Percentiles rank a stretch among this genome's conserved stretches.
Conservation (phyloP, 352 stramenopile species). For the Pythium insidiosum region DNA sequence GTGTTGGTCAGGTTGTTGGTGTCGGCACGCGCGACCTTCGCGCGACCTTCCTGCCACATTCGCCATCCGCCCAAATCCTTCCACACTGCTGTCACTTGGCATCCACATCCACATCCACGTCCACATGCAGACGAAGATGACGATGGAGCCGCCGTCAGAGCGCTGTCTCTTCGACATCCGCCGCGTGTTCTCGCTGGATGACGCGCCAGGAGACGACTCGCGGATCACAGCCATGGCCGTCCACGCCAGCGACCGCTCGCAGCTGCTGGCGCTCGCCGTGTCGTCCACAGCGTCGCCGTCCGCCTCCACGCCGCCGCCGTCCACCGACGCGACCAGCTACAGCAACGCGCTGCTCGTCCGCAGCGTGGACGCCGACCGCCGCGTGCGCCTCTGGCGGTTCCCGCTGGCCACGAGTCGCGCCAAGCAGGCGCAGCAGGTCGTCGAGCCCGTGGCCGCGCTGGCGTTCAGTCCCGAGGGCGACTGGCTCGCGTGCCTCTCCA, state of each 20-base stretch:
- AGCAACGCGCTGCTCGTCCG: slow-evolving; percentile 57
- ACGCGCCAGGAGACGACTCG: background rate
- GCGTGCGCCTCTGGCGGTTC: slow-evolving; percentile 61
- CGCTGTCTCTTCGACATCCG: slow-evolving; percentile 72
- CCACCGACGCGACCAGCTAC: background rate
- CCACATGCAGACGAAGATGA: no score
- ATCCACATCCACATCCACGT: no score
- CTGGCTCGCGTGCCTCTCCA: slow-evolving; percentile 73
- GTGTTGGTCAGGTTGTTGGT: no score
- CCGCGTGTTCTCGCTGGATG: slow-evolving; percentile 38
- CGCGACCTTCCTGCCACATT: slow-evolving; percentile 10
- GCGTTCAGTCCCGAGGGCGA: slow-evolving; percentile 81
- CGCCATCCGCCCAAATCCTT: background rate
- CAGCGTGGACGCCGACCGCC: slow-evolving; percentile 70
- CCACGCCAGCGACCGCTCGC: slow-evolving; percentile 62
- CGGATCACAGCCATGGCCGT: slow-evolving; percentile 57
- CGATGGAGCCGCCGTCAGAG: slow-evolving; percentile 20
- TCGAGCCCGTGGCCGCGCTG: slow-evolving; percentile 54
- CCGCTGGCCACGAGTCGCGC: slow-evolving; percentile 40
- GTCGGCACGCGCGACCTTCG: no score
- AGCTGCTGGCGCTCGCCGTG: slow-evolving; percentile 62
- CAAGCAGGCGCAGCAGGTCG: slow-evolving; percentile 41
- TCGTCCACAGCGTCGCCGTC: slow-evolving; percentile 2
- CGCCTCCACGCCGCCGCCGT: slow-evolving; percentile 3
- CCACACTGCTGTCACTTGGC: background rate